phyloP scores from a whole-genome alignment of 805 yeast genomes.

The Yamadazyma tumulicola region DNA sequence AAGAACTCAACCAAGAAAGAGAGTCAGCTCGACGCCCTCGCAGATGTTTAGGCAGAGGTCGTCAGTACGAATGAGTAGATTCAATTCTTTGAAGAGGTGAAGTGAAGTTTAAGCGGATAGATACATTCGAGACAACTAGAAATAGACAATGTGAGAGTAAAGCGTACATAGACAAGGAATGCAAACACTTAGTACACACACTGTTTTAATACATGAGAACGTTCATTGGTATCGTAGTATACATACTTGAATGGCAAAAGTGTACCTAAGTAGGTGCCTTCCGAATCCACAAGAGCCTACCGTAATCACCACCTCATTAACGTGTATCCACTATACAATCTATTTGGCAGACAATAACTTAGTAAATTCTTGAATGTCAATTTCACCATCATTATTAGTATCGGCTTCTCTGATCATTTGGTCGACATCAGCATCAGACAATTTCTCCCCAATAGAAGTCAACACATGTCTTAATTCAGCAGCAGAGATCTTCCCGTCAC shows the following conservation, averaged over 20 bases:
- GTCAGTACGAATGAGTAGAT: slow-evolving; percentile 15
- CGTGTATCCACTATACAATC: no score
- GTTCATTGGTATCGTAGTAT: no score
- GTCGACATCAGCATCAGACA: slow-evolving; percentile 94
- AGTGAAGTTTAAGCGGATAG: no score
- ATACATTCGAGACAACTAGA: no score
- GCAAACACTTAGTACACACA: no score
- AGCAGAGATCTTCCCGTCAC: slow-evolving; percentile 95
- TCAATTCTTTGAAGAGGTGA: slow-evolving; percentile 15
- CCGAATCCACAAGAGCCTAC: no score
- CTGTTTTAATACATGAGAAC: no score
- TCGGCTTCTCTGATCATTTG: slow-evolving; percentile 97
- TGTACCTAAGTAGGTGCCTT: no score
- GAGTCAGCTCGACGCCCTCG: slow-evolving; percentile 16
- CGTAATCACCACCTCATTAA: no score
- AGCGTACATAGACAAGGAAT: no score
- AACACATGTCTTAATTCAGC: slow-evolving; percentile 95
- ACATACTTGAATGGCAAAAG: no score
- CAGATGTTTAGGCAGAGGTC: slow-evolving; percentile 14
- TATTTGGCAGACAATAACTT: slow-evolving; percentile 78
- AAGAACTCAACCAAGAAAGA: slow-evolving; percentile 20
- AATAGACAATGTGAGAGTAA: no score
- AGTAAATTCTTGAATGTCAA: slow-evolving; percentile 94
- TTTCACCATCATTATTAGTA: slow-evolving; percentile 93
- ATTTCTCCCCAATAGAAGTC: slow-evolving; percentile 95